Evolutionary conservation across 1,139 yeast species (phyloP).

Genomic region (Pichia sp.): DNA sequence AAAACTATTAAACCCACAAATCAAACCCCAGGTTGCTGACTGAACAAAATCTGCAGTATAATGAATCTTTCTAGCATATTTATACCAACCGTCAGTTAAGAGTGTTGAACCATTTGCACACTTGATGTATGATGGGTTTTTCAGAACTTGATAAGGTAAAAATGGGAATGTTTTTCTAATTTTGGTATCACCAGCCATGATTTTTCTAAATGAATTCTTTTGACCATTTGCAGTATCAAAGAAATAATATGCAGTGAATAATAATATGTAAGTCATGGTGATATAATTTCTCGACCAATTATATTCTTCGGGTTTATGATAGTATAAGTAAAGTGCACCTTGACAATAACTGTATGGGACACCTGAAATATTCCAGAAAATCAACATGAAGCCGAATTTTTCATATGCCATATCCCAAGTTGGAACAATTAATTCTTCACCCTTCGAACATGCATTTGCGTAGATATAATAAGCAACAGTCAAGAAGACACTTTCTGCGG

Average conservation of each 20-base stretch:
- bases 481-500: constrained; percentile 70
- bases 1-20: constrained; percentile 81
- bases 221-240: constrained; percentile 95
- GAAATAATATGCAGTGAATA: constrained; percentile 75
- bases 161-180: constrained; percentile 88
- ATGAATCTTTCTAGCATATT: constrained; percentile 85
- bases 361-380: constrained; percentile 98
- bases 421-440: constrained; percentile 94
- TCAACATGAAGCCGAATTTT: constrained; percentile 95
- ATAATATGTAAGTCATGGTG: constrained; percentile 45
- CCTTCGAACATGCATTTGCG: constrained; percentile 95
- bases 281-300: constrained; percentile 60
- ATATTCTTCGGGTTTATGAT: constrained; percentile 80
- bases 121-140: constrained; percentile 75
- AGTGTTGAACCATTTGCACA: constrained; percentile 80
- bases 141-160: constrained; percentile 74
- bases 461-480: constrained; percentile 87
- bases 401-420: constrained; percentile 99
- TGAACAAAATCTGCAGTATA: constrained; percentile 93
- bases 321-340: constrained; percentile 73
- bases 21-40: constrained; percentile 84
- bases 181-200: constrained; percentile 68
- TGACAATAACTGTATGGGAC: constrained; percentile 98
- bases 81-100: constrained; percentile 91
- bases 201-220: constrained; percentile 87